Evolutionary conservation across 2,329 filamentous ascomycete genomes (phyloP), one percentile per base, ranked within the genome.

Genomic region (Trichoderma brevicompactum): DNA sequence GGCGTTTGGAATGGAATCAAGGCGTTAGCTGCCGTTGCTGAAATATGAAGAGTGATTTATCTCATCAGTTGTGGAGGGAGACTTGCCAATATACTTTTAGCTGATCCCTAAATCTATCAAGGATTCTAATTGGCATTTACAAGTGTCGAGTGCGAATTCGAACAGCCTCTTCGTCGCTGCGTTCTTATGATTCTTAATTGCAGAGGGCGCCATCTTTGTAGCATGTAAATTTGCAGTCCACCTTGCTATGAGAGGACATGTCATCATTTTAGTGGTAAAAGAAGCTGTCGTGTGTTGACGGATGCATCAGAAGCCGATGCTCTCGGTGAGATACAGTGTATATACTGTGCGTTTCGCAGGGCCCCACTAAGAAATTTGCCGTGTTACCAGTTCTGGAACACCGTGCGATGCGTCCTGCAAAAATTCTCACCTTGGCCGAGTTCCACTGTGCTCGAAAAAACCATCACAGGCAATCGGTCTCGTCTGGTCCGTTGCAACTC

Each of bases 401-500:
- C 60, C 13, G 60, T 64, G 38, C 44, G 23, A 34, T n/a, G 23
- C 48, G 44, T 34, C 34, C 36, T 7, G 53, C 62, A 64, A 64
- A 64, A 50, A 50, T 64, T 64, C 62, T 64, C 52, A 64, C 53
- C 62, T 64, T 62, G 38, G 23, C 15, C 59, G 17, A 61, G 38
- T 61, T 52, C 46, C 58, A 52, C 58, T 52, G 38, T 61, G 10
- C 12, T 17, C 36, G 6, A 46, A 59, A 46, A 38, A 46, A 34
- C 13, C 32, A 43, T 23, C 28, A 44, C 17, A 9, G 28, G 36
- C 38, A n/a, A 34, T 23, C 15, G 1, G 32, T 19, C 43, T 7
- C 9, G 10, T 36, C 28, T 13, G 5, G 40, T 36, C 23, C 41
- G 15, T 36, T 19, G n/a, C 34, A 9, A 59, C 7, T 36, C 40